Percentiles rank a stretch among this genome's conserved stretches.
Evolutionary conservation across 2,329 filamentous ascomycete genomes (phyloP).

Genomic region (Microdochium nivale): DNA sequence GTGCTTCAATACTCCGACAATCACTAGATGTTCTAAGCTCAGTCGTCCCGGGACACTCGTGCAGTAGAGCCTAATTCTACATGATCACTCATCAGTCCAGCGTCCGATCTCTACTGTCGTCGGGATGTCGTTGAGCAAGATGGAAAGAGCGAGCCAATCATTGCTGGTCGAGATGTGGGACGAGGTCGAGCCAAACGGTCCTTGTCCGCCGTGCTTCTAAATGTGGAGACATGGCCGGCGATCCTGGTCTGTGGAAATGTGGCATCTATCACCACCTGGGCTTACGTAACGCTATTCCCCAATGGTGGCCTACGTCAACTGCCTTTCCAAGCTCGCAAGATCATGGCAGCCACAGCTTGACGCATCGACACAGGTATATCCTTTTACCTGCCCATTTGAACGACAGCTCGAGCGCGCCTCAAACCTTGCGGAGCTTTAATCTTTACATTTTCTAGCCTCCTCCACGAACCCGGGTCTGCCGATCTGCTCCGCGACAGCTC

Average conservation of each 20-base stretch:
- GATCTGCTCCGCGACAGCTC: background rate
- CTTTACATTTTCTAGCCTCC: no score
- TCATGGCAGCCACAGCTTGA: background rate
- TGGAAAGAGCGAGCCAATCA: background rate
- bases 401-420: background rate
- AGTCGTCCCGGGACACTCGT: no score
- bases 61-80: no score
- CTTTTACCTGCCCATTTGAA: background rate
- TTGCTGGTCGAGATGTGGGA: conserved; percentile 2
- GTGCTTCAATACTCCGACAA: background rate
- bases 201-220: conserved; percentile 5
- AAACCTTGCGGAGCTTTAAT: no score
- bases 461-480: background rate
- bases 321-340: background rate
- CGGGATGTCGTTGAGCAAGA: background rate
- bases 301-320: background rate
- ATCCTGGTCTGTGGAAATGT: conserved; percentile 8
- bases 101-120: background rate
- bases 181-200: background rate
- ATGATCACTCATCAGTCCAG: no score
- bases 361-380: background rate
- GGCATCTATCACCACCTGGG: conserved; percentile 10
- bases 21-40: background rate
- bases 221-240: background rate
- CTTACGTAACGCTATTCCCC: background rate